A percentile compares a stretch with the other conserved stretches of the same genome.
Conservation (phyloP, 495 filamentous ascomycete species). For the Aspergillus conjunctus region DNA sequence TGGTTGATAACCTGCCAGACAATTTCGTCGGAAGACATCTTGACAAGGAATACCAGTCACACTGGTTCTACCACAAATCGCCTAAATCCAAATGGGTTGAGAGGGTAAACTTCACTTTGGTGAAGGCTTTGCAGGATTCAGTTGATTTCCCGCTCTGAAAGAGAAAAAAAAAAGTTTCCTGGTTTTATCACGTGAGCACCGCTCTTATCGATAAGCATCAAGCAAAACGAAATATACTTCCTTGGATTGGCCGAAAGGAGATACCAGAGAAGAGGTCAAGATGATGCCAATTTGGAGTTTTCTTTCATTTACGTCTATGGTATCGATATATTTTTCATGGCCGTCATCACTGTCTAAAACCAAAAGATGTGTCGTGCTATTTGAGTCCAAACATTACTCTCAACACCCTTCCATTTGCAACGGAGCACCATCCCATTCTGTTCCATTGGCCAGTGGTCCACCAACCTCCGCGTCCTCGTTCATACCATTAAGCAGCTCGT, state of each 20-base stretch:
- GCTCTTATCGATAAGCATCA: slow-evolving; percentile 38
- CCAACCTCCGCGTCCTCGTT: slow-evolving; percentile 51
- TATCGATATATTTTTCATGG: slow-evolving; percentile 2
- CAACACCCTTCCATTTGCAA: slow-evolving; percentile 50
- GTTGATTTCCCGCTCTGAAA: slow-evolving; percentile 10
- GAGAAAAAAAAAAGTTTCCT: slow-evolving; percentile 41
- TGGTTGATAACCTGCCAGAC: slow-evolving; percentile 96
- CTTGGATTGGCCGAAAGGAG: no score
- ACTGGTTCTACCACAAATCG: slow-evolving; percentile 5
- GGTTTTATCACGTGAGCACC: slow-evolving; percentile 33
- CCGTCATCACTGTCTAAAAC: slow-evolving; percentile 17
- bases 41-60: slow-evolving; percentile 11
- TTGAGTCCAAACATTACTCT: neutral
- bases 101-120: slow-evolving; percentile 18
- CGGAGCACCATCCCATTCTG: slow-evolving; percentile 50
- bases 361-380: neutral
- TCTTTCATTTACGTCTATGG: no score
- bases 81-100: slow-evolving; percentile 28
- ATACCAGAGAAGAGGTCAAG: neutral
- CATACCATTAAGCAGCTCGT: slow-evolving; percentile 37
- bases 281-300: no score
- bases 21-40: slow-evolving; percentile 89
- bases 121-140: slow-evolving; percentile 22
- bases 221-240: neutral
- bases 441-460: slow-evolving; percentile 39